Evolutionary conservation across 1,139 yeast genomes (phyloP).

Genomic region (Arxiozyma slooffiae): DNA sequence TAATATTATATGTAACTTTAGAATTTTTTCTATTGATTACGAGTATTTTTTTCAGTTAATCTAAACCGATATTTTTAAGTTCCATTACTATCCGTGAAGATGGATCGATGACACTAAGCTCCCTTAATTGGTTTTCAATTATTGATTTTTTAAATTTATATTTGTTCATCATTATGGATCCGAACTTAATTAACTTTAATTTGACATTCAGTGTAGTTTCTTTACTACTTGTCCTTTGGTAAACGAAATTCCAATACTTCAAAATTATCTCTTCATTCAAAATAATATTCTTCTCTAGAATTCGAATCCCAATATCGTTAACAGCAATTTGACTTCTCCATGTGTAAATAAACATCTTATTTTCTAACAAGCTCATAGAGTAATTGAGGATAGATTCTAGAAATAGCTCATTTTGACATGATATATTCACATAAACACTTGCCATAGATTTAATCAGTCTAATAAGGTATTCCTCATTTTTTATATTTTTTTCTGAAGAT

Average conservation of each 20-base stretch:
- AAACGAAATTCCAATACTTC: conserved; percentile 28
- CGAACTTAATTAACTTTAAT: conserved; percentile 39
- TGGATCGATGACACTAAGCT: conserved; percentile 26
- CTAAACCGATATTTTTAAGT: conserved; percentile 21
- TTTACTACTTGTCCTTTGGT: conserved; percentile 33
- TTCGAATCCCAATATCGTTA: conserved; percentile 33
- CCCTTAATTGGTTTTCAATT: conserved; percentile 27
- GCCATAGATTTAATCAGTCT: conserved; percentile 27
- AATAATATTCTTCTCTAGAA: conserved; percentile 15
- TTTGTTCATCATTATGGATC: conserved; percentile 22
- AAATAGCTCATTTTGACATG: conserved; percentile 9
- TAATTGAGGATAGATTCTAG: conserved; percentile 18
- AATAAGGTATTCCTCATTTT: conserved; percentile 34
- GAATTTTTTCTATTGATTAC: not conserved
- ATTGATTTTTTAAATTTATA: conserved; percentile 9
- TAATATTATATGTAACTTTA: not conserved
- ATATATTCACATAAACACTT: conserved; percentile 17
- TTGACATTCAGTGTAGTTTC: conserved; percentile 57
- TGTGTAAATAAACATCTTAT: conserved; percentile 36
- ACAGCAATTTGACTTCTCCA: conserved; percentile 50
- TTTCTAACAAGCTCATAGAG: conserved; percentile 28
- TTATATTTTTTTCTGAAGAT: conserved; percentile 32
- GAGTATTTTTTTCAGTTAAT: not conserved
- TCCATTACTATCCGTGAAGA: conserved; percentile 36
- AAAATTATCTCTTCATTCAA: conserved; percentile 3